Conservation (phyloP, 202 grass and related monocot genomes). For the Dendrocalamus latiflorus region DNA sequence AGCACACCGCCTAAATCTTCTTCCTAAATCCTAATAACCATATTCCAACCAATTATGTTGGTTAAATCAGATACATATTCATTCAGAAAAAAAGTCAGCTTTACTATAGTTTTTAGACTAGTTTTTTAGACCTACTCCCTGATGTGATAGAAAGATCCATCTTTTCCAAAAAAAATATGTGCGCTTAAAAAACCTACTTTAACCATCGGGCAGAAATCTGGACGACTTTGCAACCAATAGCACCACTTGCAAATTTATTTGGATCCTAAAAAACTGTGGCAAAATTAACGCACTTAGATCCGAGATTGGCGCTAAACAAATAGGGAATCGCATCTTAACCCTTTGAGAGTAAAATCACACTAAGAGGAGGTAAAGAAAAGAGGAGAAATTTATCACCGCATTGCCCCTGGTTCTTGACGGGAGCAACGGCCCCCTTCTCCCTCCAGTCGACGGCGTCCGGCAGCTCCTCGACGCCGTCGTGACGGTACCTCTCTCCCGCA, state of each 20-base stretch:
- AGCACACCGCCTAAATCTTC: background rate
- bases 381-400: slow-evolving; percentile 49
- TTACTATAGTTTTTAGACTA: background rate
- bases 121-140: background rate
- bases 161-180: background rate
- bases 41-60: background rate
- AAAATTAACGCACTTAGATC: slow-evolving; percentile 4
- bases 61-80: background rate
- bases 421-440: slow-evolving; percentile 56
- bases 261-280: background rate
- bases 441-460: slow-evolving; percentile 55
- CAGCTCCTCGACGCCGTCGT: slow-evolving; percentile 19
- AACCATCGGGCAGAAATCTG: background rate
- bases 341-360: background rate
- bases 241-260: background rate
- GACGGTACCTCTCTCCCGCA: slow-evolving; percentile 18
- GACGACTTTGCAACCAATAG: background rate
- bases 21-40: background rate
- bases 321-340: background rate
- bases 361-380: background rate
- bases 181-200: background rate
- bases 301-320: background rate
- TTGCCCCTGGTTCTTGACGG: slow-evolving; percentile 75
- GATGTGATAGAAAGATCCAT: background rate
- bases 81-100: background rate